Evolutionary conservation across 495 filamentous ascomycete species (phyloP).

Genomic region (Daldinia childiae): DNA sequence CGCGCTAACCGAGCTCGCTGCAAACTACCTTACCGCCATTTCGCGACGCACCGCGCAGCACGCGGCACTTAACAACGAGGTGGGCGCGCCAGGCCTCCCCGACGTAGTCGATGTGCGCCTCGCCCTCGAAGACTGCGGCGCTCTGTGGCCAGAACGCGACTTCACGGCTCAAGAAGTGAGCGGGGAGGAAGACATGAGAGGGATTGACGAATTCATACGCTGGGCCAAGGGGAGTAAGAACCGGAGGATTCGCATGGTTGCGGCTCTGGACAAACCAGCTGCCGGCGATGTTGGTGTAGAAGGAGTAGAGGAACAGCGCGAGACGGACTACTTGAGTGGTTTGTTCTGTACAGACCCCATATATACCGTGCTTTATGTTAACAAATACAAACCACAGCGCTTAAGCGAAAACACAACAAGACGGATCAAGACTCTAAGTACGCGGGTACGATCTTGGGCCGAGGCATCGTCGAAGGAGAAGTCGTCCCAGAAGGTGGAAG

Average conservation of each 20-base stretch:
- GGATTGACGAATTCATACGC: slow-evolving; percentile 73
- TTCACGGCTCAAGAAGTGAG: slow-evolving; percentile 37
- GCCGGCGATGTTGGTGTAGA: slow-evolving; percentile 34
- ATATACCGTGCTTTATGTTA: neutral
- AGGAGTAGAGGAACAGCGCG: slow-evolving; percentile 50
- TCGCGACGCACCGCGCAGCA: slow-evolving; percentile 69
- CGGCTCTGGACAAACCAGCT: slow-evolving; percentile 60
- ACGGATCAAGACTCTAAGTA: slow-evolving; percentile 81
- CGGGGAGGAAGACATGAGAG: slow-evolving; percentile 74
- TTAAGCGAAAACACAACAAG: slow-evolving; percentile 88
- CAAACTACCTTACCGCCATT: slow-evolving; percentile 76
- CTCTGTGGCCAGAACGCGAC: slow-evolving; percentile 63
- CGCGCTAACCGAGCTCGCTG: slow-evolving; percentile 76
- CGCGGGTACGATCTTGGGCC: slow-evolving; percentile 80
- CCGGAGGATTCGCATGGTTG: slow-evolving; percentile 70
- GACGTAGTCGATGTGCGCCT: slow-evolving; percentile 81
- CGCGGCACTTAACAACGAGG: slow-evolving; percentile 57
- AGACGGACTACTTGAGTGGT: slow-evolving; percentile 78
- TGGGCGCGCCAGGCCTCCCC: slow-evolving; percentile 46
- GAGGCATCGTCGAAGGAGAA: slow-evolving; percentile 69
- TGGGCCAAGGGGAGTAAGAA: slow-evolving; percentile 77
- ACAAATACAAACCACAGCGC: slow-evolving; percentile 48
- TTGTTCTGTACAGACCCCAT: slow-evolving; percentile 22
- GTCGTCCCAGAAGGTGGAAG: slow-evolving; percentile 77
- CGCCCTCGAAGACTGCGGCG: slow-evolving; percentile 79